These are phyloP conservation scores for Aureobasidium uvarum DNA, from an alignment of 2,329 filamentous ascomycete genomes.

Conservation along the genomic window DNA sequence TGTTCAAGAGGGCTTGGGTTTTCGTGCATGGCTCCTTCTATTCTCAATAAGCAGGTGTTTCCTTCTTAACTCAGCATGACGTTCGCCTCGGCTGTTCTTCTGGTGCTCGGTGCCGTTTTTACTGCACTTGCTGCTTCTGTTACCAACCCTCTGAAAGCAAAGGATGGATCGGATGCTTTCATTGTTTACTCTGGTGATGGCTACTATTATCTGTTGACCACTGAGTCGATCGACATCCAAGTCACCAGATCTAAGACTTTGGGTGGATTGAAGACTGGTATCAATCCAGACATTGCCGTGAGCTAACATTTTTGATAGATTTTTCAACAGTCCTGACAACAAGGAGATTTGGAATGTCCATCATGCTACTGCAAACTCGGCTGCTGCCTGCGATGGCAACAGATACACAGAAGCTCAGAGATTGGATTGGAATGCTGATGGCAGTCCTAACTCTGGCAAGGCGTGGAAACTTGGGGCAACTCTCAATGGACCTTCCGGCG, in stretches of 20 bases:
- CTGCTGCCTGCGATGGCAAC: conserved; percentile 54
- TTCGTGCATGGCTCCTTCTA: background rate
- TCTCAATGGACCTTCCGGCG: conserved; percentile 41
- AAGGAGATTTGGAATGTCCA: conserved; percentile 57
- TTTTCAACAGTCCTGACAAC: conserved; percentile 58
- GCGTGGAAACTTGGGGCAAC: conserved; percentile 36
- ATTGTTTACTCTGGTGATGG: conserved; percentile 51
- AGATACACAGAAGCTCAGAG: conserved; percentile 56
- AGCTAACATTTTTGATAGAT: conserved; percentile 39
- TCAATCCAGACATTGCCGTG: background rate
- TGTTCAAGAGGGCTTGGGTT: background rate
- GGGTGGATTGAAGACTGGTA: conserved; percentile 57
- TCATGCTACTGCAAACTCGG: conserved; percentile 53
- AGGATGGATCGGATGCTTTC: conserved; percentile 54
- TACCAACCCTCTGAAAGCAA: conserved; percentile 54
- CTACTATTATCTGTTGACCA: conserved; percentile 59
- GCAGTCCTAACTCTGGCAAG: conserved; percentile 54
- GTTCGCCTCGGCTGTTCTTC: conserved; percentile 20
- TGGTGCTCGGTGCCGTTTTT: conserved; percentile 21
- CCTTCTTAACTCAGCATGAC: conserved; percentile 3
- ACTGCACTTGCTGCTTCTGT: conserved; percentile 42
- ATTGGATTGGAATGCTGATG: conserved; percentile 52
- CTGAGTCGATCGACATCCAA: conserved; percentile 56
- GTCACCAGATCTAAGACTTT: conserved; percentile 56
- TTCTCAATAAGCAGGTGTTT: background rate